These are phyloP conservation scores for Ganoderma leucocontextum DNA, from an alignment of 1,284 basidiomycete genomes.

Conservation along the genomic window DNA sequence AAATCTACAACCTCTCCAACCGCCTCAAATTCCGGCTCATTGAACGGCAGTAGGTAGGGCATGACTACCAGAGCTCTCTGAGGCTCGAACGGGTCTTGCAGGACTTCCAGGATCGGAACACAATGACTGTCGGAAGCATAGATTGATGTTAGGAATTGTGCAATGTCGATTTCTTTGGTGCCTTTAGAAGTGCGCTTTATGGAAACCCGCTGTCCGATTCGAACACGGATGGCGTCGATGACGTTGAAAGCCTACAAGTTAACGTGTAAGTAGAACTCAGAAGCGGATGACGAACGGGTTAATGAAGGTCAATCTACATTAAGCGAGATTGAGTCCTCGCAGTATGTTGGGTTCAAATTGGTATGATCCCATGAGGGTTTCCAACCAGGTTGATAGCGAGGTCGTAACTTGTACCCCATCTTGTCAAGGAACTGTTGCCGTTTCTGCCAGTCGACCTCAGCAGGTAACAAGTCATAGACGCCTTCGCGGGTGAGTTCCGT, in stretches of 20 bases:
- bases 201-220: constrained; percentile 28
- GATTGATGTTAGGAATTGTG: constrained; percentile 11
- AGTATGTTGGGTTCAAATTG: constrained; percentile 13
- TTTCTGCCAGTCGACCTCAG: constrained; percentile 17
- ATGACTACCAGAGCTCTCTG: constrained; percentile 33
- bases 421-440: constrained; percentile 11
- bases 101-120: constrained; percentile 31
- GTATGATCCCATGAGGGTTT: constrained; percentile 22
- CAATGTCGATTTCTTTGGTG: constrained; percentile 21
- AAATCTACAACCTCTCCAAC: constrained; percentile 40
- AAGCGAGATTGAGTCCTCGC: constrained; percentile 20
- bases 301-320: not conserved
- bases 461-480: not conserved
- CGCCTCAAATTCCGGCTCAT: constrained; percentile 33
- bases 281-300: not conserved
- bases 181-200: constrained; percentile 32
- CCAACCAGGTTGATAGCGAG: constrained; percentile 18
- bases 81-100: constrained; percentile 27
- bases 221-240: constrained; percentile 35
- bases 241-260: not conserved
- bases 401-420: constrained; percentile 16
- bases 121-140: constrained; percentile 25
- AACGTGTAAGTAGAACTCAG: not conserved
- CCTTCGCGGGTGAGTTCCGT: not conserved
- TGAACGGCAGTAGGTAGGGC: constrained; percentile 35